These are phyloP conservation scores for Neltuma alba DNA, from an alignment of 306 rosid species.

Conservation along the genomic window DNA sequence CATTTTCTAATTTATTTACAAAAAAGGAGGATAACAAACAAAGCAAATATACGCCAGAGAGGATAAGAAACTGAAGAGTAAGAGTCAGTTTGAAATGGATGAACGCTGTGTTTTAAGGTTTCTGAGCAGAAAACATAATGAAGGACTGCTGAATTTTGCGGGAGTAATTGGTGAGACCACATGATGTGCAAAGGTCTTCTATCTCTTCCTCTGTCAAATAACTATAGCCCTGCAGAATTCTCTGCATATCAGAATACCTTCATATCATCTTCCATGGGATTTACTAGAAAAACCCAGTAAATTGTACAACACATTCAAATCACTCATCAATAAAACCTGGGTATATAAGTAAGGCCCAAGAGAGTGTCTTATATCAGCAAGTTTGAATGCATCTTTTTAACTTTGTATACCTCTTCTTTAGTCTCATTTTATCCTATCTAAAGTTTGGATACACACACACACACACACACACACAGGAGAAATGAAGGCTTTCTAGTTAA, in stretches of 20 bases:
- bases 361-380: too few relatives aligned
- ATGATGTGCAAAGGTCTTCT: conserved; percentile 61
- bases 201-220: conserved; percentile 67
- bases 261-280: conserved; percentile 10
- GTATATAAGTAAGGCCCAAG: background rate
- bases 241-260: conserved; percentile 43
- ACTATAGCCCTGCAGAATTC: conserved; percentile 35
- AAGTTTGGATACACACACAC: background rate
- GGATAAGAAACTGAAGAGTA: conserved; percentile 12
- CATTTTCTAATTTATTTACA: conserved; percentile 34
- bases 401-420: too few relatives aligned
- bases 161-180: conserved; percentile 71
- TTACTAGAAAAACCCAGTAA: conserved; percentile 29
- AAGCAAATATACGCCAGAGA: conserved; percentile 13
- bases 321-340: background rate
- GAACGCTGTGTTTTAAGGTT: conserved; percentile 49
- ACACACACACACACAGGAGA: background rate
- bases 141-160: conserved; percentile 63
- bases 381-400: too few relatives aligned
- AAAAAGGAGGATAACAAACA: conserved; percentile 26
- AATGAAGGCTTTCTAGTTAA: background rate
- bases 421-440: background rate
- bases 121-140: conserved; percentile 82
- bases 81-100: conserved; percentile 32
- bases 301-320: background rate